Percentiles rank a stretch among this genome's conserved stretches.
Conservation (phyloP, 768 basidiomycete genomes). For the Collybia sp. region DNA sequence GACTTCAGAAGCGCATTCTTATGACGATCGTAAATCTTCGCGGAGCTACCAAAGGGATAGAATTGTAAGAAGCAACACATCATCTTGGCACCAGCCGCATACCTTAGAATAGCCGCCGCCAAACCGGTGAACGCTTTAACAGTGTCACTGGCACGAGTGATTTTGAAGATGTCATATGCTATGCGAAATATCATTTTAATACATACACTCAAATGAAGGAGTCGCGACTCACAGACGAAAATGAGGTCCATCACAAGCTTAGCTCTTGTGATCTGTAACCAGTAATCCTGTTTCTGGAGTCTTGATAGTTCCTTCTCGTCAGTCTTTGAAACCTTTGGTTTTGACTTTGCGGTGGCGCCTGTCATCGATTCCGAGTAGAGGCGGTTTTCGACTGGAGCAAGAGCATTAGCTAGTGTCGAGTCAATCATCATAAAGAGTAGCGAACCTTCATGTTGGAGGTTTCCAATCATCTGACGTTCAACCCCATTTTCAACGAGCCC, state of each 20-base stretch:
- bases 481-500: constrained; percentile 81
- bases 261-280: constrained; percentile 64
- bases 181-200: constrained; percentile 9
- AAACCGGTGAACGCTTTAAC: constrained; percentile 67
- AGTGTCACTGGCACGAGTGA: constrained; percentile 55
- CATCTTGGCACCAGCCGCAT: constrained; percentile 9
- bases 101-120: constrained; percentile 73
- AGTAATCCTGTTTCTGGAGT: constrained; percentile 68
- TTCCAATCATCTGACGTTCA: constrained; percentile 66
- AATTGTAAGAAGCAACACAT: constrained; percentile 8
- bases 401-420: constrained; percentile 1
- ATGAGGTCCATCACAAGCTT: constrained; percentile 84
- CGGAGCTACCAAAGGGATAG: constrained; percentile 38
- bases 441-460: constrained; percentile 60
- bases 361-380: constrained; percentile 71
- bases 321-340: constrained; percentile 47
- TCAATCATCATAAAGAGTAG: background rate
- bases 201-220: constrained; percentile 1
- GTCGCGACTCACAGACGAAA: constrained; percentile 67
- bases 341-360: constrained; percentile 66
- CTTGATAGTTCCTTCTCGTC: constrained; percentile 69
- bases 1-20: constrained; percentile 57
- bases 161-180: constrained; percentile 79
- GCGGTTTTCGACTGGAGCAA: constrained; percentile 58
- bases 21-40: constrained; percentile 74